Evolutionary conservation across 2,329 filamentous ascomycete genomes (phyloP).

Genomic region (Trichoderma semiorbis): DNA sequence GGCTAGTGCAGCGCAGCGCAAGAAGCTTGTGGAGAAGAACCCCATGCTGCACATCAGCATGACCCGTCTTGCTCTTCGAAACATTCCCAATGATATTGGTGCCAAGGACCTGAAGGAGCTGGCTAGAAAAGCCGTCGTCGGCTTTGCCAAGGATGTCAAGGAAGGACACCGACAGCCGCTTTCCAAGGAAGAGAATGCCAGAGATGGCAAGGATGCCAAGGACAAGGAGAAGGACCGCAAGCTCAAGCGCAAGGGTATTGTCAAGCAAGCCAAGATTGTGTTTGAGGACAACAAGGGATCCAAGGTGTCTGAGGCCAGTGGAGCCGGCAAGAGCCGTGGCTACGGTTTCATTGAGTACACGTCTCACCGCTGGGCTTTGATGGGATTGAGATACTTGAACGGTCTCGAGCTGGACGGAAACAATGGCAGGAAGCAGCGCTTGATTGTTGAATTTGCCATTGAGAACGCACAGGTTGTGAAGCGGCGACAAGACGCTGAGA

Average conservation of each 20-base stretch:
- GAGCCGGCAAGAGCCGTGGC: constrained; percentile 79
- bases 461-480: constrained; percentile 96
- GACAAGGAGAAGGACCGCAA: constrained; percentile 78
- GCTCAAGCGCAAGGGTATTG: constrained; percentile 77
- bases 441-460: constrained; percentile 96
- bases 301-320: constrained; percentile 74
- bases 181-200: constrained; percentile 82
- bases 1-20: constrained; percentile 79
- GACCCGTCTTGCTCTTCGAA: constrained; percentile 86
- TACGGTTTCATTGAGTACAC: constrained; percentile 98
- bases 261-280: constrained; percentile 90
- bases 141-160: constrained; percentile 88
- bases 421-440: constrained; percentile 75
- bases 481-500: constrained; percentile 52
- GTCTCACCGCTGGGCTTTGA: constrained; percentile 88
- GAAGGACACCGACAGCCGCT: constrained; percentile 69
- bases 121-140: constrained; percentile 87
- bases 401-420: constrained; percentile 61
- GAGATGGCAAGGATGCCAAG: constrained; percentile 76
- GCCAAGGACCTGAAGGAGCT: constrained; percentile 89
- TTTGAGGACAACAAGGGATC: constrained; percentile 84
- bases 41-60: constrained; percentile 84
- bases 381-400: constrained; percentile 93
- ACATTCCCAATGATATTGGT: constrained; percentile 77
- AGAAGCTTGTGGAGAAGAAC: constrained; percentile 86